Evolutionary conservation across 2,329 filamentous ascomycete species (phyloP).

Genomic region (Cladosporium sp.): DNA sequence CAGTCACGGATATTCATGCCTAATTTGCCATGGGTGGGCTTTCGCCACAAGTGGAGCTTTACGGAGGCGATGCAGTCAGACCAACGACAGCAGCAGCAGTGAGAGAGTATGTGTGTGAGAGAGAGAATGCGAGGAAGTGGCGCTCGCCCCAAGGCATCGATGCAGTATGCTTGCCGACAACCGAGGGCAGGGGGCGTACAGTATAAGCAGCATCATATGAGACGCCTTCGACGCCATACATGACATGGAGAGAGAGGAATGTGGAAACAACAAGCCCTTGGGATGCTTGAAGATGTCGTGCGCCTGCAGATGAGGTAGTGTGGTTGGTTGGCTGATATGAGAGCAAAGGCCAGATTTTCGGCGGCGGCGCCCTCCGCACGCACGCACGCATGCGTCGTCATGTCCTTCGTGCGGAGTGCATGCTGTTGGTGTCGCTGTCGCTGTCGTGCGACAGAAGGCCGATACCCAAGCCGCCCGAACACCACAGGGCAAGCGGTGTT

Average conservation of each 20-base stretch:
- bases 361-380: not conserved
- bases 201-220: slow-evolving; percentile 3
- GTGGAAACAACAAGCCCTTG: no score
- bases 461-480: not conserved
- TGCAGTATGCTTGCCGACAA: slow-evolving; percentile 1
- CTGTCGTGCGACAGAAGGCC: slow-evolving; percentile 7
- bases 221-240: slow-evolving; percentile 5
- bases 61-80: no score
- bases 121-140: no score
- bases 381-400: slow-evolving; percentile 8
- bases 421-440: not conserved
- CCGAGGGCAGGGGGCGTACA: slow-evolving; percentile 6
- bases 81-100: no score
- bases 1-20: no score
- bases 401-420: slow-evolving; percentile 9
- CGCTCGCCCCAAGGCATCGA: no score
- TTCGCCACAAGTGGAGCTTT: no score
- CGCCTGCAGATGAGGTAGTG: slow-evolving; percentile 1
- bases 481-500: not conserved
- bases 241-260: no score
- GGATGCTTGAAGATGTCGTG: slow-evolving; percentile 11
- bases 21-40: no score
- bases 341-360: no score
- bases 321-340: no score
- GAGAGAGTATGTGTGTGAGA: no score